Conservation (phyloP, 2,329 filamentous ascomycete species). For the Aspergillus hiratsukae region DNA sequence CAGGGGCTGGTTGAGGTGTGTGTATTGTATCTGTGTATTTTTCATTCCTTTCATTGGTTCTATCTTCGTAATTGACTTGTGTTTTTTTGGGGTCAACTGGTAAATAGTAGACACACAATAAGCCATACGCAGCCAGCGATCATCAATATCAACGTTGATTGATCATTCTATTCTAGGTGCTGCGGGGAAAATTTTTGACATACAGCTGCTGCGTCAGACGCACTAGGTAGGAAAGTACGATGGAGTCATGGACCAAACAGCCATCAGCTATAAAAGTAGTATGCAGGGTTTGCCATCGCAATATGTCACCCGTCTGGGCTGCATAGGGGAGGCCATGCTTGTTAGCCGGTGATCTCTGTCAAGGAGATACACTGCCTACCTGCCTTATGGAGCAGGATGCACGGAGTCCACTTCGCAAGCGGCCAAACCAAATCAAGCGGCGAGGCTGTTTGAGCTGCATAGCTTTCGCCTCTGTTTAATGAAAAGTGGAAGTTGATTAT, state of each 20-base stretch:
- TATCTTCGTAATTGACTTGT: background rate
- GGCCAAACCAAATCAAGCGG: background rate
- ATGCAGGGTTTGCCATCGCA: background rate
- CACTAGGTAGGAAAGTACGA: background rate
- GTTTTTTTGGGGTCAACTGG: background rate
- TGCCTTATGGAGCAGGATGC: background rate
- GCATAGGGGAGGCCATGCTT: background rate
- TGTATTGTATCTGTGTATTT: background rate
- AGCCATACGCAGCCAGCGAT: background rate
- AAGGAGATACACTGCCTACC: background rate
- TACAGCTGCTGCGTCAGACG: background rate
- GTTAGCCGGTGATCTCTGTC: background rate
- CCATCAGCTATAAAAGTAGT: too few relatives aligned
- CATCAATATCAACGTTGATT: background rate
- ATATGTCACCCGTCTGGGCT: background rate
- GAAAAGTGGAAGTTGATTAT: background rate
- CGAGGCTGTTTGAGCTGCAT: background rate
- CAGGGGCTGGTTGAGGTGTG: too few relatives aligned
- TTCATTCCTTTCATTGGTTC: background rate
- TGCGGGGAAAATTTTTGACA: background rate
- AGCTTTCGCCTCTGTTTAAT: background rate
- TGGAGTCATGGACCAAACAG: too few relatives aligned
- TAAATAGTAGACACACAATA: background rate
- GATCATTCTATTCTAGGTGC: background rate
- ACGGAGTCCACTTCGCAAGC: background rate